phyloP scores from a whole-genome alignment of 2,329 filamentous ascomycete species.

The Sphaerulina vaccinii region DNA sequence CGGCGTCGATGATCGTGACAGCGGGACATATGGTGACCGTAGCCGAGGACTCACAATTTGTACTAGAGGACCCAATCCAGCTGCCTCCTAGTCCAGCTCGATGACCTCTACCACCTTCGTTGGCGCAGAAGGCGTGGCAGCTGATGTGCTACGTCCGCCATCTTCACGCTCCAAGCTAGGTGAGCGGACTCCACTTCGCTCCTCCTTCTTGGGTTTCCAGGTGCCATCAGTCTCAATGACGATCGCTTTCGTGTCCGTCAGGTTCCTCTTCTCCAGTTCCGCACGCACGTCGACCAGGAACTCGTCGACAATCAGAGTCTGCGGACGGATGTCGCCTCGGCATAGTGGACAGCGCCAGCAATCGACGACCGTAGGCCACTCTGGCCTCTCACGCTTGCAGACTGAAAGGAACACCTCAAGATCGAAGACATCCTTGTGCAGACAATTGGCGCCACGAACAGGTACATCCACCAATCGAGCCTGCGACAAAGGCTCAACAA shows the following conservation, averaged over 20 bases:
- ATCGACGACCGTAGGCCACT: conserved; percentile 52
- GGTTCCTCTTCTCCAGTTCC: conserved; percentile 40
- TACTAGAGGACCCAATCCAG: neutral
- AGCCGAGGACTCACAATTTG: neutral
- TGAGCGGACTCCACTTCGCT: conserved; percentile 30
- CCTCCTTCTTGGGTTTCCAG: conserved; percentile 53
- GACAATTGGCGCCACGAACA: conserved; percentile 67
- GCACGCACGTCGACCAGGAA: conserved; percentile 66
- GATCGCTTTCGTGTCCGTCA: conserved; percentile 57
- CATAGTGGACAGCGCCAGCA: conserved; percentile 89
- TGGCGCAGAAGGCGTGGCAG: conserved; percentile 3
- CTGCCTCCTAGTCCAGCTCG: conserved; percentile 27
- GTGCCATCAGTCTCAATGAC: conserved; percentile 62
- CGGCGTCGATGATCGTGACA: neutral
- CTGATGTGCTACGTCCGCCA: conserved; percentile 5
- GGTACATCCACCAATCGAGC: conserved; percentile 64
- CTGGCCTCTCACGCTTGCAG: conserved; percentile 48
- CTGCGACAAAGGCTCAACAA: conserved; percentile 49
- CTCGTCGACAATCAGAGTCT: conserved; percentile 67
- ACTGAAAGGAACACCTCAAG: conserved; percentile 76
- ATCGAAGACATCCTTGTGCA: conserved; percentile 87
- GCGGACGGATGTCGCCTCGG: conserved; percentile 70
- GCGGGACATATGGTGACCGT: neutral
- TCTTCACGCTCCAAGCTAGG: conserved; percentile 32
- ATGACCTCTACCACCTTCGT: conserved; percentile 24